These are phyloP conservation scores for Coemansia sp. DNA, from an alignment of 192 early-diverging fungal species.

Conservation along the genomic window DNA sequence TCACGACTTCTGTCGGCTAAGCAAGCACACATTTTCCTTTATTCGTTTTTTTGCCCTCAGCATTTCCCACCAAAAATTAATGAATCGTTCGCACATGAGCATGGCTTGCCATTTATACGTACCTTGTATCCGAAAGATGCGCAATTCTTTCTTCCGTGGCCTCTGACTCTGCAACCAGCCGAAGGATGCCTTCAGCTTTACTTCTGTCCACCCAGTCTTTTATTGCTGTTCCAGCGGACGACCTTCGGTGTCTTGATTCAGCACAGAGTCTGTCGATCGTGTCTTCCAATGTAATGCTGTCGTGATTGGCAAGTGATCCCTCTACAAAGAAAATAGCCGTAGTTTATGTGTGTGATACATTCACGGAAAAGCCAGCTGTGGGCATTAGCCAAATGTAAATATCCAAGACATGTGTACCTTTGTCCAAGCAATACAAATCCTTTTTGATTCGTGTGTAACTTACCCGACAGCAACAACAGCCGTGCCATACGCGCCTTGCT, in stretches of 20 bases:
- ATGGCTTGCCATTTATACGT: conserved; percentile 2
- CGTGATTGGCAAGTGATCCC: not conserved
- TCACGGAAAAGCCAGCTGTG: not conserved
- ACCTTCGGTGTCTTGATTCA: not conserved
- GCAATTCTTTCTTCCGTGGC: conserved; percentile 25
- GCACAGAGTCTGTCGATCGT: not conserved
- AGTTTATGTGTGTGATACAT: not conserved
- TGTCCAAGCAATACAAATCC: not conserved
- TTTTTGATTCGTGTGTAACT: not conserved
- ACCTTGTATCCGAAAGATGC: conserved; percentile 36
- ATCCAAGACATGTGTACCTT: not conserved
- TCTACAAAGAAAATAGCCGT: not conserved
- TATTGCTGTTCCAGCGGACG: conserved; percentile 22
- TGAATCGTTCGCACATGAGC: not conserved
- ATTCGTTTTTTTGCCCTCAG: not conserved
- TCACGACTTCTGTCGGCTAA: conserved; percentile 4
- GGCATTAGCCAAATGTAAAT: not conserved
- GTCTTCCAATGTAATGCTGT: not conserved
- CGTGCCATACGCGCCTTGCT: not conserved
- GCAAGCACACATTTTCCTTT: not conserved
- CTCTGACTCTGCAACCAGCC: conserved; percentile 13
- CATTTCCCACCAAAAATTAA: not conserved
- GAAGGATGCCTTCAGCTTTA: conserved; percentile 7
- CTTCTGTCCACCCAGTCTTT: conserved; percentile 18
- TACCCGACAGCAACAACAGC: not conserved